Base-by-base conservation (phyloP, 2,329 filamentous ascomycete genomes). In the Cucurbitaria berberidis region DNA sequence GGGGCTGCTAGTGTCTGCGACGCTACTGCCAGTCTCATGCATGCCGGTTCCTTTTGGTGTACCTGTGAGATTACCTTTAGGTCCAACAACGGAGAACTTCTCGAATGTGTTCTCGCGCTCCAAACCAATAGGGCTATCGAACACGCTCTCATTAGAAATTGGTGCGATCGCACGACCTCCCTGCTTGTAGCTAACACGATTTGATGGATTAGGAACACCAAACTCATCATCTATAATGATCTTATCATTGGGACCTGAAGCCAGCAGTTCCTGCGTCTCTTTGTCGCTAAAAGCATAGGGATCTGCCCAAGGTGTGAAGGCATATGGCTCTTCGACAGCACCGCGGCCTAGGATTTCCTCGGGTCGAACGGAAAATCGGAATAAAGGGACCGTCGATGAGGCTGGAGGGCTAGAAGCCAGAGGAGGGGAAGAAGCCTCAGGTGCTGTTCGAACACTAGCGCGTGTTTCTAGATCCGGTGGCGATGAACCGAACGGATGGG, bases 11-110 rank as follows among this genome's bases (percentile, higher is more conserved):
- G 60, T 71, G 39, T 75, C 66, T 36, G 74, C 74, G 15, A 74
- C 47, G 51, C 74, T 77, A 50, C 75, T 77, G 13, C 73, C 74
- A 26, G 67, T 69, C 42, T 75, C 67, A 8, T 69, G 63, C 64
- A 73, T 73, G 4, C 69, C 67, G 16, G 67, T 75, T 9, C 72
- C 74, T 45, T 53, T 62, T 21, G 71, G 72, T 3, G 72, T 75
- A 4, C 72, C 73, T 32, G 74, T 76, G 3, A 76, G 45, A 35
- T 76, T 76, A 5, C 60, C 69, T 45, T 69, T 73, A 1, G 69
- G 67, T 2, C 74, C 75, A 19, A 73, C 49, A 3, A 67, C 26
- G 2, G 69, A 62, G 10, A 75, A 45, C 56, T 76, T 74, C 22
- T 72, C 62, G 45, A 76, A 74, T 3, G 69, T 68, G 43, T 74